phyloP scores from a whole-genome alignment of 2,329 filamentous ascomycete species.

The Hypoxylon sp. region DNA sequence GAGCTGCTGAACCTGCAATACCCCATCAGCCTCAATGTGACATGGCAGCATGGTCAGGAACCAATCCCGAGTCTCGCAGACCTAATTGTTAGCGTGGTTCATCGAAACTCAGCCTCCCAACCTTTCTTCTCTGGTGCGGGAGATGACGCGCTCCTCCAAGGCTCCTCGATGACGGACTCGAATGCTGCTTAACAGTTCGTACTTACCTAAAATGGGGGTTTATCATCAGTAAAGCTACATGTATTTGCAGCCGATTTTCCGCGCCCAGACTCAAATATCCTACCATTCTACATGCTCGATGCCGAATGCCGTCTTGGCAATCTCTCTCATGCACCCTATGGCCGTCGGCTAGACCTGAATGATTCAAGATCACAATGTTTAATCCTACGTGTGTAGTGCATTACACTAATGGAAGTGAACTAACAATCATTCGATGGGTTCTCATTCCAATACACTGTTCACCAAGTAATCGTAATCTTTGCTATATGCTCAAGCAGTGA shows the following conservation, averaged over 20 bases:
- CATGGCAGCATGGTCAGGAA: neutral
- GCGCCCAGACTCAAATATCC: conserved; percentile 21
- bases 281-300: conserved; percentile 12
- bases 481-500: neutral
- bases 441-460: neutral
- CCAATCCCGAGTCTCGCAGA: neutral
- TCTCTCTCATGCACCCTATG: conserved; percentile 17
- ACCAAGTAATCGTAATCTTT: neutral
- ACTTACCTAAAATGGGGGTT: conserved; percentile 3
- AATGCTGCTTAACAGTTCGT: neutral
- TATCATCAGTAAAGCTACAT: conserved; percentile 1
- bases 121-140: neutral
- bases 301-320: conserved; percentile 43
- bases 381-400: neutral
- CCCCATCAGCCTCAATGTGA: conserved; percentile 12
- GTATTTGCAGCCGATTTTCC: conserved; percentile 30
- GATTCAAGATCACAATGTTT: neutral
- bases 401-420: neutral
- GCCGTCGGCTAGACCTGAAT: conserved; percentile 5
- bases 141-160: neutral
- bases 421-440: conserved; percentile 10
- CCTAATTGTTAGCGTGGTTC: neutral
- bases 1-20: conserved; percentile 23
- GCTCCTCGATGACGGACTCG: neutral
- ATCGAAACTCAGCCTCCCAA: neutral